Base-by-base conservation (phyloP, 768 basidiomycete species). In the Neoboletus subvelutipes region DNA sequence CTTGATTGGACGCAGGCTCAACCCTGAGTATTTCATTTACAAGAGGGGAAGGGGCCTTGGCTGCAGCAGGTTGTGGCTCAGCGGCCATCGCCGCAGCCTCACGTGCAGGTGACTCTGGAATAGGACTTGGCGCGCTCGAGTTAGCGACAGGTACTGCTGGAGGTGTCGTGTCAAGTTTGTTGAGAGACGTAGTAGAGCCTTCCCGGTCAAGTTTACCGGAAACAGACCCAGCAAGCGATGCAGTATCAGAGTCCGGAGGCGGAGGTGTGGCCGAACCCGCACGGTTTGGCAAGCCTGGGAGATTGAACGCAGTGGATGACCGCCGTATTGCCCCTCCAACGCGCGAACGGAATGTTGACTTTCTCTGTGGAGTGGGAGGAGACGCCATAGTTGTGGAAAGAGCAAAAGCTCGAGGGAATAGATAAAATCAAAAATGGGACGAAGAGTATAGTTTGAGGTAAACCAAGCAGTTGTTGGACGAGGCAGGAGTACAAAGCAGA, bases 51-150 rank as follows among this genome's bases (percentile, higher is more conserved):
- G 75, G 76, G 0, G 71, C 78, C 37, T 70, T 70, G 24, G 64
- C 59, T 15, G 57, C 54, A 10, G 64, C 54, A 22, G 65, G 61
- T 18, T 55, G 56, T 9, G 66, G 62, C 31, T 73, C 74, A 10
- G 72, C 65, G 15, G 71, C 69, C 31, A 74, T 58, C 4, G 74
- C 78, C 15, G 77, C 81, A 10, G 76, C 79, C 63, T 86, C 84
- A 26, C 85, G 78, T 9, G 78, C 78, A 29, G 87, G 86, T 3
- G 85, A 88, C 66, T 90, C 88, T 1, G 82, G 77, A 56, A 90
- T 88, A 4, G 88, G 86, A 58, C 84, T 86, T 12, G 86, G 85
- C 13, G 75, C 66, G 17, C 59, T 66, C 31, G 61, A 64, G 28
- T 64, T 45, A 13, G 64, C 55, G 17, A 8, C 57, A 5, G 62